Evolutionary conservation across 1,139 yeast genomes (phyloP).

Genomic region (Sugiyamaella japonica): DNA sequence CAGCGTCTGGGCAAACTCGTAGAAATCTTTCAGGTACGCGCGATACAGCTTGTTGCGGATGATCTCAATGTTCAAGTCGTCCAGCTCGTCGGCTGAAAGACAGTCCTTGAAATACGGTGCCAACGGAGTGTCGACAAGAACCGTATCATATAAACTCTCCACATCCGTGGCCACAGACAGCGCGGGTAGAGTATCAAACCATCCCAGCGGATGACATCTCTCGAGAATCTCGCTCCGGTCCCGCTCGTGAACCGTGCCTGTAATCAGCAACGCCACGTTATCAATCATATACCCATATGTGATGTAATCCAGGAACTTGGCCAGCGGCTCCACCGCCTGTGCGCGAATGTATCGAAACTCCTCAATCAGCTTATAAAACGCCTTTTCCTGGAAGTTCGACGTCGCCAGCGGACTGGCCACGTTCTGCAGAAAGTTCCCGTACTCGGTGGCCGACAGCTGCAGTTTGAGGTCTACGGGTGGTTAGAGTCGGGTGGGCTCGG

Average conservation of each 20-base stretch:
- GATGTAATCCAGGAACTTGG: slow-evolving; percentile 84
- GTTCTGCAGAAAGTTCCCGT: slow-evolving; percentile 84
- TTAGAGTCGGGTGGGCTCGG: neutral
- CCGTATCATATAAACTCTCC: slow-evolving; percentile 87
- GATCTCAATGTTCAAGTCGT: slow-evolving; percentile 93
- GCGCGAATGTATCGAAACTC: slow-evolving; percentile 84
- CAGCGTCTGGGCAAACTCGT: slow-evolving; percentile 62
- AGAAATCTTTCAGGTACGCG: slow-evolving; percentile 89
- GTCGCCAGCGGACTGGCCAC: slow-evolving; percentile 83
- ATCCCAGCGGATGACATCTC: slow-evolving; percentile 95
- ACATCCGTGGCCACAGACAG: slow-evolving; percentile 92
- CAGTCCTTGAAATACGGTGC: slow-evolving; percentile 95
- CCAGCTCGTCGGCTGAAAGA: slow-evolving; percentile 89
- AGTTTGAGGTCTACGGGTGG: slow-evolving; percentile 65
- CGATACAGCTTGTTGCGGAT: slow-evolving; percentile 88
- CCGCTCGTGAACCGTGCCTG: slow-evolving; percentile 95
- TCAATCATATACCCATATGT: slow-evolving; percentile 98
- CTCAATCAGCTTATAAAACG: slow-evolving; percentile 70
- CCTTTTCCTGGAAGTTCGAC: slow-evolving; percentile 74
- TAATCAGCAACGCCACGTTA: slow-evolving; percentile 91
- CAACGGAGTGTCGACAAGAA: slow-evolving; percentile 94
- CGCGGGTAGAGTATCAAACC: slow-evolving; percentile 98
- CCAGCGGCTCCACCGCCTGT: slow-evolving; percentile 78
- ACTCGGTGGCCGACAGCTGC: slow-evolving; percentile 93
- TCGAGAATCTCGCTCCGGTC: slow-evolving; percentile 82